Percentiles rank a stretch among this genome's conserved stretches.
These are phyloP conservation scores for Monosporascus sp. DNA, from an alignment of 2,329 filamentous ascomycete species.

Conservation along the genomic window DNA sequence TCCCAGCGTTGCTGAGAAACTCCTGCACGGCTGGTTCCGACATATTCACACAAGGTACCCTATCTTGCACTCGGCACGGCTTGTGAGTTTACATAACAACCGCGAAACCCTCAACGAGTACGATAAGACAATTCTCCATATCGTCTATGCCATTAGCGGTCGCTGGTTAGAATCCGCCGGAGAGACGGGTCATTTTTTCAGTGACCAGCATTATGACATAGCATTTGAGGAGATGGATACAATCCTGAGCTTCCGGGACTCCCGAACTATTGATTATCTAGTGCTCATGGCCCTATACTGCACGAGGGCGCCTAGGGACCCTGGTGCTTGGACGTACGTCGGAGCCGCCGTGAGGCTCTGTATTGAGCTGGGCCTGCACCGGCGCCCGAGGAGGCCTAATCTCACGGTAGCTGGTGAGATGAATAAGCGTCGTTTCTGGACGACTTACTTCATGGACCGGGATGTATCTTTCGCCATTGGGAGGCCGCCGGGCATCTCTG, in stretches of 20 bases:
- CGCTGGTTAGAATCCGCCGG: constrained; percentile 28
- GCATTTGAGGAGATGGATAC: constrained; percentile 23
- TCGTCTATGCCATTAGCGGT: constrained; percentile 25
- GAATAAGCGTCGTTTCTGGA: constrained; percentile 27
- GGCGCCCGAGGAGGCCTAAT: constrained; percentile 17
- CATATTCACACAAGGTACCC: constrained; percentile 27
- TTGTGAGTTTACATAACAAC: constrained; percentile 22
- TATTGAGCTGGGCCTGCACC: constrained; percentile 25
- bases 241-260: constrained; percentile 21
- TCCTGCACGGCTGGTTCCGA: constrained; percentile 25
- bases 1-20: constrained; percentile 18
- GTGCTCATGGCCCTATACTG: constrained; percentile 26
- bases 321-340: constrained; percentile 26
- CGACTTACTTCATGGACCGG: constrained; percentile 24
- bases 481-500: constrained; percentile 24
- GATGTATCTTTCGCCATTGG: constrained; percentile 26
- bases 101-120: constrained; percentile 21
- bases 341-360: constrained; percentile 24
- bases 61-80: constrained; percentile 17
- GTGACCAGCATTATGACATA: constrained; percentile 24
- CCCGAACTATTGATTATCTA: constrained; percentile 24
- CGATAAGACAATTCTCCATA: constrained; percentile 22
- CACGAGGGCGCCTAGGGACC: constrained; percentile 24
- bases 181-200: constrained; percentile 26
- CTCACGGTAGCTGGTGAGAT: constrained; percentile 22